These are phyloP conservation scores for Hyphodiscus hymeniophilus DNA, from an alignment of 495 filamentous ascomycete genomes.

Conservation along the genomic window DNA sequence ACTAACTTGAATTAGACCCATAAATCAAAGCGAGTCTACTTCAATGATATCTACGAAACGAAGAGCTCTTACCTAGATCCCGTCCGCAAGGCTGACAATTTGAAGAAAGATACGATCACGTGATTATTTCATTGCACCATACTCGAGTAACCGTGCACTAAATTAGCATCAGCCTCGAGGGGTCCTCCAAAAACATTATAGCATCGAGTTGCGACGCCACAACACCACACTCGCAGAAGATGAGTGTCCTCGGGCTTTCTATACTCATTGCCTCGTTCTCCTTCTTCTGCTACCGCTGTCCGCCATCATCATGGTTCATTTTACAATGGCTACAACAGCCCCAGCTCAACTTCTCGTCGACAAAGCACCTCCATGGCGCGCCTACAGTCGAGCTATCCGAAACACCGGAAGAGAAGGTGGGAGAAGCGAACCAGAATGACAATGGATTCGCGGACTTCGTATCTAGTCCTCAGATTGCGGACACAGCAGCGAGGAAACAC, in stretches of 20 bases:
- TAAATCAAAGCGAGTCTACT: too few relatives aligned
- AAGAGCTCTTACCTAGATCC: too few relatives aligned
- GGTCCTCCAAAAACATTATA: too few relatives aligned
- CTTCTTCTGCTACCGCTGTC: slow-evolving; percentile 39
- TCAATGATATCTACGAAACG: too few relatives aligned
- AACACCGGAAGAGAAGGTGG: background rate
- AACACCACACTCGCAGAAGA: slow-evolving; percentile 15
- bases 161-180: too few relatives aligned
- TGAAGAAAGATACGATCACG: too few relatives aligned
- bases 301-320: slow-evolving; percentile 30
- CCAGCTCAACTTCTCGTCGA: background rate
- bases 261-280: slow-evolving; percentile 45
- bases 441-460: background rate
- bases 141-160: too few relatives aligned
- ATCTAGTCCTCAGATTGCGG: background rate
- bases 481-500: slow-evolving; percentile 8
- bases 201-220: too few relatives aligned
- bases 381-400: background rate
- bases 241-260: slow-evolving; percentile 46
- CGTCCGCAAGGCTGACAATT: too few relatives aligned
- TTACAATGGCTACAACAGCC: background rate
- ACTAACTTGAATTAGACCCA: too few relatives aligned
- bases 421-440: background rate
- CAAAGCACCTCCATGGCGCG: slow-evolving; percentile 6
- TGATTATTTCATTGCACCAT: too few relatives aligned